phyloP scores from a whole-genome alignment of 768 basidiomycete species.

The Lentinus tigrinus region DNA sequence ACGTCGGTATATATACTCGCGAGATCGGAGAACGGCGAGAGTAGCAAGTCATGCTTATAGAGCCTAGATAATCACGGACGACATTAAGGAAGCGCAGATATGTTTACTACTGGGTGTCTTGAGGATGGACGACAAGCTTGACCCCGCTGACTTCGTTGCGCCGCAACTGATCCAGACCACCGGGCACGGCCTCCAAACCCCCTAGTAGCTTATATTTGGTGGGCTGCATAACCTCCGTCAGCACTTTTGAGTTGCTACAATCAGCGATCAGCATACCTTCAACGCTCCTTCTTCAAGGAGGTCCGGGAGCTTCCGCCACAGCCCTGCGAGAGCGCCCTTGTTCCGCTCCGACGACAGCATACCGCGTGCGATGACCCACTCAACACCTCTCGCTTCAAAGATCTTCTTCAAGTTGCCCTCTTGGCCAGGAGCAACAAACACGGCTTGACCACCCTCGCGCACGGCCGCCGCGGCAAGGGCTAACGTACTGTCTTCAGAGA shows the following conservation, averaged over 20 bases:
- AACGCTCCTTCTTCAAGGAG: slow-evolving; percentile 6
- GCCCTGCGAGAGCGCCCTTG: slow-evolving; percentile 1
- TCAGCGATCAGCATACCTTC: not conserved
- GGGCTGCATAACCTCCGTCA: slow-evolving; percentile 16
- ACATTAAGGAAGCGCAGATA: not conserved
- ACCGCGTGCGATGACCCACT: not conserved
- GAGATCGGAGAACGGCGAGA: too few species aligned
- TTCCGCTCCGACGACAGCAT: not conserved
- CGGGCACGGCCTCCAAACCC: slow-evolving; percentile 22
- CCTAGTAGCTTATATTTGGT: slow-evolving; percentile 25
- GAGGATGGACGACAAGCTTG: slow-evolving; percentile 44
- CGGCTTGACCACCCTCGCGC: slow-evolving; percentile 16
- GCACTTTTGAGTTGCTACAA: not conserved
- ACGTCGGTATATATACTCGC: too few species aligned
- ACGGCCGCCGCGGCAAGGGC: slow-evolving; percentile 14
- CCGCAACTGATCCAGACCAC: slow-evolving; percentile 21
- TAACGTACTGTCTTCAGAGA: slow-evolving; percentile 18
- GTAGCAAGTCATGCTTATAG: too few species aligned
- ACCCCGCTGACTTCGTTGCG: slow-evolving; percentile 35
- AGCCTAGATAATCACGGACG: too few species aligned
- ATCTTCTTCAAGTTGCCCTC: not conserved
- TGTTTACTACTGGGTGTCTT: slow-evolving; percentile 30
- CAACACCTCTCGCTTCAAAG: not conserved
- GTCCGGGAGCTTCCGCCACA: not conserved
- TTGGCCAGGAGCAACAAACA: not conserved